Evolutionary conservation across 495 filamentous ascomycete species (phyloP).

Genomic region (Talaromyces nanjingensis): DNA sequence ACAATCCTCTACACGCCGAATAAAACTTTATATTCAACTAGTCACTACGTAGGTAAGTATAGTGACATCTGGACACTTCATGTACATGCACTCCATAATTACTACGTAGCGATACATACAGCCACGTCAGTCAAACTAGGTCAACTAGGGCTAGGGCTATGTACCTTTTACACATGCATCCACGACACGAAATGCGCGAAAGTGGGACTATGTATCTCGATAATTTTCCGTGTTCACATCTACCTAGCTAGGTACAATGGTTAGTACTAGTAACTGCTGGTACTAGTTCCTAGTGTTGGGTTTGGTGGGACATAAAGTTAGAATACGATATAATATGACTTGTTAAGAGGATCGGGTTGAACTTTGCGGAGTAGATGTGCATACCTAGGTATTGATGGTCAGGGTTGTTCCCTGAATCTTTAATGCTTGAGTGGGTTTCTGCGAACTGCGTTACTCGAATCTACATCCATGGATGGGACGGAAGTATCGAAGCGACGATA

Average conservation of each 20-base stretch:
- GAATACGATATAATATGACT: too few species aligned
- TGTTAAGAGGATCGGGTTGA: too few species aligned
- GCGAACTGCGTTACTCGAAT: neutral
- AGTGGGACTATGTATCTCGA: too few species aligned
- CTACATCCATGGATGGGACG: neutral
- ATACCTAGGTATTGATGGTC: neutral
- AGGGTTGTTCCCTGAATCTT: neutral
- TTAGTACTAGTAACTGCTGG: too few species aligned
- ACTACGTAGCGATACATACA: neutral
- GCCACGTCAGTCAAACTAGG: neutral
- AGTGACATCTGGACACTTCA: neutral
- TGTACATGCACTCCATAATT: neutral
- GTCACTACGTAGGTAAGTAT: too few species aligned
- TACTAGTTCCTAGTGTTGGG: too few species aligned
- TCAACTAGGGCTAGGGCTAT: neutral
- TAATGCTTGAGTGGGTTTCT: neutral
- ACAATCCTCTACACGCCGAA: neutral
- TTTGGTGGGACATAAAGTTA: too few species aligned
- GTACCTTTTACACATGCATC: neutral
- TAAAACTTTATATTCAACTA: neutral
- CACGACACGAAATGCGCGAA: too few species aligned
- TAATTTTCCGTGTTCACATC: too few species aligned
- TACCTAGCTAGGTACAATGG: too few species aligned
- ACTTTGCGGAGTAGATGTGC: neutral
- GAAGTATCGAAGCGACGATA: neutral